Percentiles rank a stretch among this genome's conserved stretches.
phyloP scores from a whole-genome alignment of 2,329 filamentous ascomycete species.

The Monilinia fructigena region DNA sequence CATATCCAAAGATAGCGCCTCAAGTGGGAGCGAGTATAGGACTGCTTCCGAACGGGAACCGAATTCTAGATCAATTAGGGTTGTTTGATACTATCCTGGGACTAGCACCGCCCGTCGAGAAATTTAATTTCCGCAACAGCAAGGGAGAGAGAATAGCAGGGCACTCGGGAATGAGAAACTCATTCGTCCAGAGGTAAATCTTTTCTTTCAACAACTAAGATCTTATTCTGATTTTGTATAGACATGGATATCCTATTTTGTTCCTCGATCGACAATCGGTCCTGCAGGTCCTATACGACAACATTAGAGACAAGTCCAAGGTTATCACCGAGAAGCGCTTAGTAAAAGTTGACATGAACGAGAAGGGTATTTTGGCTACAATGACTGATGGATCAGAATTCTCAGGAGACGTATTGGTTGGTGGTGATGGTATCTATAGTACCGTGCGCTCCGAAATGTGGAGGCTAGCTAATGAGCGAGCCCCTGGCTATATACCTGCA shows the following conservation, averaged over 20 bases:
- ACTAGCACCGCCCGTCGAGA: conserved; percentile 17
- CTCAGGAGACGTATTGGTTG: conserved; percentile 24
- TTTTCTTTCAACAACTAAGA: neutral
- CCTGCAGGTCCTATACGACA: conserved; percentile 40
- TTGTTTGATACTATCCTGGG: conserved; percentile 30
- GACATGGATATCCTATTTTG: conserved; percentile 24
- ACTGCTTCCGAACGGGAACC: conserved; percentile 44
- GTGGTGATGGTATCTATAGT: conserved; percentile 28
- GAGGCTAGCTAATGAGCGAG: conserved; percentile 29
- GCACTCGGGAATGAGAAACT: conserved; percentile 7
- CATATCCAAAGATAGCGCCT: conserved; percentile 44
- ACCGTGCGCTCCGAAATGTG: conserved; percentile 36
- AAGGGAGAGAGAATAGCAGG: conserved; percentile 9
- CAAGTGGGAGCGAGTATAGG: conserved; percentile 50
- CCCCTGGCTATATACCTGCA: conserved; percentile 25
- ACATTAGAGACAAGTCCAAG: conserved; percentile 24
- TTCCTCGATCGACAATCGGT: conserved; percentile 42
- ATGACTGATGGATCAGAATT: conserved; percentile 19
- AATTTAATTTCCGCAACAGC: conserved; percentile 8
- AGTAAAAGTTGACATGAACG: conserved; percentile 14
- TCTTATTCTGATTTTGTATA: neutral
- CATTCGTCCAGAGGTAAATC: conserved; percentile 12
- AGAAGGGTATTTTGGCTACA: conserved; percentile 18
- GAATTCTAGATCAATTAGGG: conserved; percentile 53
- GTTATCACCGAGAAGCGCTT: conserved; percentile 22